A percentile compares a stretch with the other conserved stretches of the same genome.
Conservation (phyloP, 768 basidiomycete species). For the Grammothele lineata region DNA sequence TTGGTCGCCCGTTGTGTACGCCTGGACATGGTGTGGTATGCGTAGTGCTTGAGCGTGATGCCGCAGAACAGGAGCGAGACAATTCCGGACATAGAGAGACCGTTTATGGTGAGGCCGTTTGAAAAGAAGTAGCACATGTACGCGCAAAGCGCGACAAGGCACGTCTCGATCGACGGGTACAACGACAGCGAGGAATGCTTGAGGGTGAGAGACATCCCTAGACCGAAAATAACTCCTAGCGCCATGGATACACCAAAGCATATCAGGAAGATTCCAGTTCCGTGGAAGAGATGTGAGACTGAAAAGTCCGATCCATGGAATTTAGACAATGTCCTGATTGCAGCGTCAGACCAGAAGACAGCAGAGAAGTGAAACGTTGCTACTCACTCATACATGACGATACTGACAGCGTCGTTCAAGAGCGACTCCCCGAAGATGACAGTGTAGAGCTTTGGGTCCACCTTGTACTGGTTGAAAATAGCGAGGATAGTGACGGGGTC, state of each 20-base stretch:
- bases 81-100: conserved; percentile 90
- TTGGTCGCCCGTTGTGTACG: conserved; percentile 92
- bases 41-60: conserved; percentile 98
- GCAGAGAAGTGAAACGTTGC: background rate
- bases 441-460: conserved; percentile 95
- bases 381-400: conserved; percentile 99
- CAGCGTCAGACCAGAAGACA: background rate
- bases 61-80: conserved; percentile 98
- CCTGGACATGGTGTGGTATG: conserved; percentile 99
- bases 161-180: conserved; percentile 96
- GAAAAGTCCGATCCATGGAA: conserved; percentile 90
- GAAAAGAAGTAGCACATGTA: conserved; percentile 99
- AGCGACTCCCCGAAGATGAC: conserved; percentile 97
- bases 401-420: conserved; percentile 97
- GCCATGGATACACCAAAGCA: conserved; percentile 95
- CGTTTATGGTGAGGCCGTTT: conserved; percentile 93
- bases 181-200: conserved; percentile 87
- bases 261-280: conserved; percentile 95
- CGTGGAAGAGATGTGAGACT: conserved; percentile 86
- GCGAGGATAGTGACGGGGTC: conserved; percentile 98
- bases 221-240: conserved; percentile 87
- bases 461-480: conserved; percentile 98
- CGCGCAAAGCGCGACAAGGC: conserved; percentile 88
- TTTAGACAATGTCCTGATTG: conserved; percentile 77
- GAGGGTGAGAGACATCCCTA: conserved; percentile 85